A percentile compares a stretch with the other conserved stretches of the same genome.
Evolutionary conservation across 1,139 yeast genomes (phyloP).

Genomic region (Kurtzmaniella natalensis): DNA sequence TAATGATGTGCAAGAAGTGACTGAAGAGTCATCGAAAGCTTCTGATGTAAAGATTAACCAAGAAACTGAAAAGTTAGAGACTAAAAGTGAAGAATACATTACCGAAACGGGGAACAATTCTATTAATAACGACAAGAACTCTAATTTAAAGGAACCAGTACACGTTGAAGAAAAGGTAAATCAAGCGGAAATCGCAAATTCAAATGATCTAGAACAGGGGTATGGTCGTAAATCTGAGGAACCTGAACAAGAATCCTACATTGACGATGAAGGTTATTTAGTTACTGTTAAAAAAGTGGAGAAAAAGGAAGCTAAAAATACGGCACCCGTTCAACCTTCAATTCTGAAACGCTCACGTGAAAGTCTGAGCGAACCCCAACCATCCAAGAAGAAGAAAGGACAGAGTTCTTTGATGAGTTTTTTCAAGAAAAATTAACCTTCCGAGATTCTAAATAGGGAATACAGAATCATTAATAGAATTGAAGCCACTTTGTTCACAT

Average conservation of each 20-base stretch:
- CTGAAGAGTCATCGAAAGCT: constrained; percentile 1
- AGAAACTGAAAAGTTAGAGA: neutral
- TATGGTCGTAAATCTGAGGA: too few relatives aligned
- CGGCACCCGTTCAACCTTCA: neutral
- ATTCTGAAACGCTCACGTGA: constrained; percentile 7
- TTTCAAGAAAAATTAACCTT: too few relatives aligned
- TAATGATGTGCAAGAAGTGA: constrained; percentile 1
- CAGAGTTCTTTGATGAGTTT: constrained; percentile 40
- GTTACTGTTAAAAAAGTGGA: constrained; percentile 23
- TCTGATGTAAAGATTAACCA: neutral
- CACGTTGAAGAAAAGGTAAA: neutral
- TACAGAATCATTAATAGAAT: too few relatives aligned
- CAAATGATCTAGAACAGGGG: too few relatives aligned
- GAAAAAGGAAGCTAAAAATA: constrained; percentile 13
- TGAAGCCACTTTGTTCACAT: too few relatives aligned
- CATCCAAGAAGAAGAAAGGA: constrained; percentile 21
- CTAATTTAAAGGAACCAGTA: neutral
- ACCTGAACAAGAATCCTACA: constrained; percentile 13
- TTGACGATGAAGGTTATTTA: constrained; percentile 41
- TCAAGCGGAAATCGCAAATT: neutral
- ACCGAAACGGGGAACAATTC: too few relatives aligned
- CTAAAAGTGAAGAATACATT: neutral
- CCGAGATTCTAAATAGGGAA: too few relatives aligned
- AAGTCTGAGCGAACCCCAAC: constrained; percentile 9
- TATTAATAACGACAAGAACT: neutral